Evolutionary conservation across 768 basidiomycete genomes (phyloP).

Genomic region (Floccularia luteovirens): DNA sequence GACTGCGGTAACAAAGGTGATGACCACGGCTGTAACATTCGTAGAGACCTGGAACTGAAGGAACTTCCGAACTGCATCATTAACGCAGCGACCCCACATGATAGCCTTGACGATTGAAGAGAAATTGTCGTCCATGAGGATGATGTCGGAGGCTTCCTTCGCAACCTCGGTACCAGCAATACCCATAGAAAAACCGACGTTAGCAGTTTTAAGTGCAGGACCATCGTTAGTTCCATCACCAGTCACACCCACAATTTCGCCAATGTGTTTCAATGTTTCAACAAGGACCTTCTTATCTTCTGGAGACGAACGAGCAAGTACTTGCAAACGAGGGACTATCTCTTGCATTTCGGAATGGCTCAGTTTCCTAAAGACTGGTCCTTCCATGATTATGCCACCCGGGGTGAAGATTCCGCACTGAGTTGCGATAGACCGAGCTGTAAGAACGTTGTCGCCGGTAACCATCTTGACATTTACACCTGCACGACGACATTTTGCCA

Average conservation of each 20-base stretch:
- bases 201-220: constrained; percentile 89
- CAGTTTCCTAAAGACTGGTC: constrained; percentile 85
- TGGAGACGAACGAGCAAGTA: constrained; percentile 94
- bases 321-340: constrained; percentile 87
- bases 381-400: constrained; percentile 97
- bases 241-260: constrained; percentile 91
- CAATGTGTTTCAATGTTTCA: constrained; percentile 76
- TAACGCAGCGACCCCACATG: constrained; percentile 99
- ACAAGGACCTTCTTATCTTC: constrained; percentile 96
- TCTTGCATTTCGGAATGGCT: constrained; percentile 63
- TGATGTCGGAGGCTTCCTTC: constrained; percentile 98
- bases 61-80: constrained; percentile 96
- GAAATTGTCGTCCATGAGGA: constrained; percentile 98
- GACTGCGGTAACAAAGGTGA: constrained; percentile 89
- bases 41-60: constrained; percentile 92
- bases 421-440: constrained; percentile 90
- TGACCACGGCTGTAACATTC: constrained; percentile 92
- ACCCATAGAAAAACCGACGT: constrained; percentile 97
- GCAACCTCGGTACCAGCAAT: constrained; percentile 97
- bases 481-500: constrained; percentile 78
- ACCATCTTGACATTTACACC: constrained; percentile 98
- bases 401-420: constrained; percentile 94
- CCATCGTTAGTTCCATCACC: constrained; percentile 99
- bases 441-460: constrained; percentile 95
- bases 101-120: constrained; percentile 94